Conservation (phyloP, 1,139 yeast genomes). For the Wickerhamomyces sp. region DNA sequence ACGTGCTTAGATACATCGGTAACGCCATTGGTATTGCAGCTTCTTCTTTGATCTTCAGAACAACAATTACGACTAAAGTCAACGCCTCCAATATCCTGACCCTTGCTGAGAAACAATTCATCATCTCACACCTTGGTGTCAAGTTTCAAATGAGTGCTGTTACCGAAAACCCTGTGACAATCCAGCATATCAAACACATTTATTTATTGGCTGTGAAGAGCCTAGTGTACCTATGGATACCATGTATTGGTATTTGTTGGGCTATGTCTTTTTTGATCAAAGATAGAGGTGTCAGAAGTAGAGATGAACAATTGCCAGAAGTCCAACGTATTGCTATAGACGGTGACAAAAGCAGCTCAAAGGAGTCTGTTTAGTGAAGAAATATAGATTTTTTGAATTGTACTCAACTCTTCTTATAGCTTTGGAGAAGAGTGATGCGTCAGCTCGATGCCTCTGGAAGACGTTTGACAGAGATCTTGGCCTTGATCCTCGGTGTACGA, state of each 20-base stretch:
- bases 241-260: slow-evolving; percentile 11
- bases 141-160: slow-evolving; percentile 8
- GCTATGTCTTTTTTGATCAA: slow-evolving; percentile 10
- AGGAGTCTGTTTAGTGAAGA: too few relatives aligned
- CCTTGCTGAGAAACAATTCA: neutral
- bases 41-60: slow-evolving; percentile 35
- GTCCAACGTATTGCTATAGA: neutral
- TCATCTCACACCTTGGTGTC: slow-evolving; percentile 9
- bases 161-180: slow-evolving; percentile 5
- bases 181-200: slow-evolving; percentile 8
- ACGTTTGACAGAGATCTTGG: too few relatives aligned
- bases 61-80: slow-evolving; percentile 28
- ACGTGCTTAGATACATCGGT: slow-evolving; percentile 48
- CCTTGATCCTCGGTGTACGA: too few relatives aligned
- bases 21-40: slow-evolving; percentile 50
- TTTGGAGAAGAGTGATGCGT: too few relatives aligned
- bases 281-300: slow-evolving; percentile 11
- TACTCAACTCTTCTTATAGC: too few relatives aligned
- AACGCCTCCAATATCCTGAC: neutral
- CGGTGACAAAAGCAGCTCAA: too few relatives aligned
- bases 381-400: too few relatives aligned
- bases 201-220: slow-evolving; percentile 12
- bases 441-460: too few relatives aligned
- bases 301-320: slow-evolving; percentile 1
- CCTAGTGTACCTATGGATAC: slow-evolving; percentile 15